These are phyloP conservation scores for Barbarea vulgaris DNA, from an alignment of 345 rosid genomes.

Conservation along the genomic window DNA sequence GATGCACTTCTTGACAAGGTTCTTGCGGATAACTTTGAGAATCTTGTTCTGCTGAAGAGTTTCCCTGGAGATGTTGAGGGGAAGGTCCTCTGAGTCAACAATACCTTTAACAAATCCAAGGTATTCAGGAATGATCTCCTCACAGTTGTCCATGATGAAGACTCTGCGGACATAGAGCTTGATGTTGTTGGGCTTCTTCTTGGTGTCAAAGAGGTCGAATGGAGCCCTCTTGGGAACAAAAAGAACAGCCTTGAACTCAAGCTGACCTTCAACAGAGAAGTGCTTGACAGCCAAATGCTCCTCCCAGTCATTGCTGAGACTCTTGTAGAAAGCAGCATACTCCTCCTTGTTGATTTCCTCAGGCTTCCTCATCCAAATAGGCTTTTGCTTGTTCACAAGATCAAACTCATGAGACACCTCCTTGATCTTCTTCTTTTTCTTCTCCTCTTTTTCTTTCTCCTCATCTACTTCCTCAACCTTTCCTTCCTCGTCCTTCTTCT, in stretches of 20 bases:
- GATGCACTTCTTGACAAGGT: constrained; percentile 81
- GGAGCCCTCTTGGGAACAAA: constrained; percentile 89
- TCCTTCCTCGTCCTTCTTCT: constrained; percentile 78
- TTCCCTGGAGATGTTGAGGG: constrained; percentile 86
- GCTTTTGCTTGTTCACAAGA: constrained; percentile 83
- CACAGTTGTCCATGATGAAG: constrained; percentile 93
- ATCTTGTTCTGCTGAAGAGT: constrained; percentile 88
- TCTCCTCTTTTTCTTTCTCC: constrained; percentile 67
- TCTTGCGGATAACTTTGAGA: constrained; percentile 82
- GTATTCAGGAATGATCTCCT: constrained; percentile 80
- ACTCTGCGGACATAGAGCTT: constrained; percentile 89
- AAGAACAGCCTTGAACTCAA: constrained; percentile 85
- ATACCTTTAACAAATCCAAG: constrained; percentile 89
- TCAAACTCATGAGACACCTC: constrained; percentile 82
- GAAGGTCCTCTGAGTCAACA: constrained; percentile 91
- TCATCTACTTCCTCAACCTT: constrained; percentile 81
- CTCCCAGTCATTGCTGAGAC: constrained; percentile 90
- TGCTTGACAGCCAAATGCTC: constrained; percentile 91
- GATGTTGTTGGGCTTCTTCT: constrained; percentile 86
- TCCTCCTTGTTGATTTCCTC: constrained; percentile 87
- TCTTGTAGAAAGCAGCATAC: constrained; percentile 87
- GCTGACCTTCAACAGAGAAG: constrained; percentile 89
- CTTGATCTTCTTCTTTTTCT: constrained; percentile 87
- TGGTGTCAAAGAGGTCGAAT: constrained; percentile 81
- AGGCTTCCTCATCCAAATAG: constrained; percentile 93